Conservation (phyloP, 2,329 filamentous ascomycete genomes). For the Neofusicoccum cordaticola region DNA sequence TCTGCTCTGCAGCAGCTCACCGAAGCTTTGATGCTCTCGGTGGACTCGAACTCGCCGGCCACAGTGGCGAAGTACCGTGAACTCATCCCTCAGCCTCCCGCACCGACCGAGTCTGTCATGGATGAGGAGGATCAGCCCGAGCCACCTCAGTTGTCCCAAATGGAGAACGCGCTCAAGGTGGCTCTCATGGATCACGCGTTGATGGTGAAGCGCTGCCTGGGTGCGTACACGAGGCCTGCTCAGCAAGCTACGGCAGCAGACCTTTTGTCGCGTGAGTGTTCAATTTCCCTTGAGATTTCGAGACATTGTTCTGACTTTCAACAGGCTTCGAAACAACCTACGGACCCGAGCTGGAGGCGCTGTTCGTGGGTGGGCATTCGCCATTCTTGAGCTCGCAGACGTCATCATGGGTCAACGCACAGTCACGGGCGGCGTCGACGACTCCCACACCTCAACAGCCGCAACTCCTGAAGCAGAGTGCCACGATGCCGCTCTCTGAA, state of each 20-base stretch:
- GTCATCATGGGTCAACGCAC: conserved; percentile 31
- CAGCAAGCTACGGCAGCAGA: conserved; percentile 60
- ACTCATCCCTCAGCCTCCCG: conserved; percentile 58
- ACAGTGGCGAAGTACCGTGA: conserved; percentile 76
- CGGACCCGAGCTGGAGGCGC: conserved; percentile 39
- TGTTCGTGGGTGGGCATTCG: conserved; percentile 36
- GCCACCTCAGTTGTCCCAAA: conserved; percentile 43
- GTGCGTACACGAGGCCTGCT: conserved; percentile 62
- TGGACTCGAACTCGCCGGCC: conserved; percentile 70
- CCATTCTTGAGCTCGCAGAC: conserved; percentile 32
- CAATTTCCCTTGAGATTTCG: not conserved
- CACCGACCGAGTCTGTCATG: conserved; percentile 25
- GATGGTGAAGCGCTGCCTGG: conserved; percentile 78
- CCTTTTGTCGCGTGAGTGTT: conserved; percentile 61
- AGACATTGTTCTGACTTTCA: conserved; percentile 15
- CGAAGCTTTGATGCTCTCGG: conserved; percentile 73
- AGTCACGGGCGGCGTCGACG: conserved; percentile 13
- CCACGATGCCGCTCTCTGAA: not conserved
- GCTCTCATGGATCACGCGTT: conserved; percentile 86
- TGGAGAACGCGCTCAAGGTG: conserved; percentile 78
- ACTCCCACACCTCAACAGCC: conserved; percentile 5
- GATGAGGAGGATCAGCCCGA: conserved; percentile 41
- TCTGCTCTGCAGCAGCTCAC: conserved; percentile 66
- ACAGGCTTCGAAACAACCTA: conserved; percentile 48
- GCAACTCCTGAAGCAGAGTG: conserved; percentile 2